These are phyloP conservation scores for Monosporascus sp. DNA, from an alignment of 2,329 filamentous ascomycete genomes.

Conservation along the genomic window DNA sequence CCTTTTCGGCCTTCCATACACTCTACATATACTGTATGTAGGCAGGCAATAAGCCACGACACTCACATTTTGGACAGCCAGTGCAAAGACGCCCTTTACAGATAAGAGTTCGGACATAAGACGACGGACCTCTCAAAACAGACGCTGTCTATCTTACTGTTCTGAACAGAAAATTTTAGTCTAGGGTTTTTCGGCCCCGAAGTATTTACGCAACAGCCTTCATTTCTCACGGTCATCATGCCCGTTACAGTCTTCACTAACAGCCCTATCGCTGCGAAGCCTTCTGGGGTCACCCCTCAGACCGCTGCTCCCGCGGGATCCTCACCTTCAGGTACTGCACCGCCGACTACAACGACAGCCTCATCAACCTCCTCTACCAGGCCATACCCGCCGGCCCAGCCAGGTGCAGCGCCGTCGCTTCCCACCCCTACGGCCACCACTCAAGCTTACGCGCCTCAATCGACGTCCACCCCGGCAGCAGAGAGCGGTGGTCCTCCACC, in stretches of 20 bases:
- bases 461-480: constrained; percentile 37
- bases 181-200: constrained; percentile 22
- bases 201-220: constrained; percentile 27
- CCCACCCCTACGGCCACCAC: constrained; percentile 38
- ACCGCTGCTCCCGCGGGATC: constrained; percentile 20
- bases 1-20: too few relatives aligned
- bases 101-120: too few relatives aligned
- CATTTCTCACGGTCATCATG: constrained; percentile 40
- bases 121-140: too few relatives aligned
- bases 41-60: neutral
- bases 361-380: constrained; percentile 14
- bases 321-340: constrained; percentile 27
- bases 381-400: constrained; percentile 37
- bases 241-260: constrained; percentile 55
- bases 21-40: neutral
- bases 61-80: neutral
- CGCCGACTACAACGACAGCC: constrained; percentile 9
- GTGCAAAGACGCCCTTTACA: neutral
- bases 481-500: constrained; percentile 38
- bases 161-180: too few relatives aligned
- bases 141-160: too few relatives aligned
- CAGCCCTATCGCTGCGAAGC: constrained; percentile 55
- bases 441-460: constrained; percentile 29
- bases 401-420: constrained; percentile 40
- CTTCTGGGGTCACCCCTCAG: constrained; percentile 31